phyloP scores from a whole-genome alignment of 2,329 filamentous ascomycete species.

The Stemphylium beticola region DNA sequence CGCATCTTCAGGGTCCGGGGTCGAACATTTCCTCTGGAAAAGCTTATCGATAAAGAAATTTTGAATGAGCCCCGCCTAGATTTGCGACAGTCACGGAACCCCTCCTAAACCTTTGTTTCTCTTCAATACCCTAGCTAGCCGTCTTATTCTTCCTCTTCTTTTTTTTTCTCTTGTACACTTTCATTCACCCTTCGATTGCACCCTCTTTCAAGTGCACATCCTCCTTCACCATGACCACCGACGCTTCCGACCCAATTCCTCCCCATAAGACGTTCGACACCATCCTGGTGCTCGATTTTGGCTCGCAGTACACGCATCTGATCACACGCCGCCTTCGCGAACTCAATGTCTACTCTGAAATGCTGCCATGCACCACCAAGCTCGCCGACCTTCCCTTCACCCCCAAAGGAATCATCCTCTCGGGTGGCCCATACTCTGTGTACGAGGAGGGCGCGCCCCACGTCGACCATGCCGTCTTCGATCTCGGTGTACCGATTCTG shows the following conservation, averaged over 20 bases:
- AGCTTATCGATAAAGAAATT: slow-evolving; percentile 21
- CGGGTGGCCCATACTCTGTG: slow-evolving; percentile 76
- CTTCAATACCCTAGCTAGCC: slow-evolving; percentile 6
- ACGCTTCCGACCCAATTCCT: slow-evolving; percentile 51
- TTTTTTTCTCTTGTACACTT: slow-evolving; percentile 10
- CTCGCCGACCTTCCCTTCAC: slow-evolving; percentile 76
- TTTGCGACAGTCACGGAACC: slow-evolving; percentile 25
- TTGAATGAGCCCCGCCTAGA: slow-evolving; percentile 10
- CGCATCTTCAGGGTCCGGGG: no score
- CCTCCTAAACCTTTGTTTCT: slow-evolving; percentile 11
- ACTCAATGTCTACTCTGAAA: slow-evolving; percentile 83
- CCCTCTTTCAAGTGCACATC: not conserved
- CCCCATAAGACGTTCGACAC: slow-evolving; percentile 66
- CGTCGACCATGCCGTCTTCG: slow-evolving; percentile 81
- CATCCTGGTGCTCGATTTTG: slow-evolving; percentile 75
- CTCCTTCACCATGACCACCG: slow-evolving; percentile 45
- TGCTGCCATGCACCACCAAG: slow-evolving; percentile 87
- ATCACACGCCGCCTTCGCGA: slow-evolving; percentile 77
- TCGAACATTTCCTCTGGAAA: no score
- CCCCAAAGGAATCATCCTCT: slow-evolving; percentile 83
- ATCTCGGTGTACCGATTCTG: slow-evolving; percentile 68
- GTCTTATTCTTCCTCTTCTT: slow-evolving; percentile 6
- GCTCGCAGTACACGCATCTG: slow-evolving; percentile 74
- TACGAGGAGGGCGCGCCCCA: slow-evolving; percentile 80
- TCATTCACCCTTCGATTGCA: slow-evolving; percentile 20